Evolutionary conservation across 1,139 yeast species (phyloP).

Genomic region (Casaregolazyma suthepensis): DNA sequence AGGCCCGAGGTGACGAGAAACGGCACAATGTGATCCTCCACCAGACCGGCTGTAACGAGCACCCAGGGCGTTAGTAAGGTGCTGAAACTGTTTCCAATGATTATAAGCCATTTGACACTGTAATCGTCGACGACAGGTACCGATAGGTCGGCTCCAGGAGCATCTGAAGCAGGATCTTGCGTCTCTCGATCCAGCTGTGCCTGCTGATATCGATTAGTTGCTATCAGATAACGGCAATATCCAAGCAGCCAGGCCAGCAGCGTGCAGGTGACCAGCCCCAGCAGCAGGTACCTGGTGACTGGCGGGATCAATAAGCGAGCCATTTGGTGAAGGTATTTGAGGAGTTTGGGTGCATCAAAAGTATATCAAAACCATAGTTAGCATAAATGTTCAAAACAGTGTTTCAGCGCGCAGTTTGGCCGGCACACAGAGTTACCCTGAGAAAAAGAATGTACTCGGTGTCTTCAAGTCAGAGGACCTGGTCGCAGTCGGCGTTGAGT

Average conservation of each 20-base stretch:
- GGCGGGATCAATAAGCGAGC: slow-evolving; percentile 82
- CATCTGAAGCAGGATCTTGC: slow-evolving; percentile 15
- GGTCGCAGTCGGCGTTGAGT: not conserved
- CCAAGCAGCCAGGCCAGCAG: slow-evolving; percentile 31
- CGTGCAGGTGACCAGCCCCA: slow-evolving; percentile 38
- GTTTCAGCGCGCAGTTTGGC: not conserved
- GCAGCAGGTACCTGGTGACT: slow-evolving; percentile 81
- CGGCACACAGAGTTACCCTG: not conserved
- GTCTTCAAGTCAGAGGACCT: not conserved
- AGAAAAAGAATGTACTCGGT: not conserved
- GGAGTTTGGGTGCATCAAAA: not conserved
- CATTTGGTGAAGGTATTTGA: slow-evolving; percentile 43
- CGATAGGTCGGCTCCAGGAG: not conserved
- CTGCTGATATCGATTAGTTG: slow-evolving; percentile 8
- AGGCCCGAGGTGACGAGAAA: slow-evolving; percentile 46
- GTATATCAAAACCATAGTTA: not conserved
- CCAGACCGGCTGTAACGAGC: slow-evolving; percentile 60
- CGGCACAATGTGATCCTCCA: slow-evolving; percentile 54
- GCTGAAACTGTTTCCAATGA: slow-evolving; percentile 50
- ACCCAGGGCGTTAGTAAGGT: slow-evolving; percentile 71
- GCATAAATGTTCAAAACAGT: not conserved
- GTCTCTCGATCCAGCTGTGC: slow-evolving; percentile 11
- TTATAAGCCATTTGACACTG: slow-evolving; percentile 55
- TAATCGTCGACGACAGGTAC: slow-evolving; percentile 31
- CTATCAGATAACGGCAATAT: slow-evolving; percentile 29